Base-by-base conservation (phyloP, 306 rosid species). In the Rosa lucieae region DNA sequence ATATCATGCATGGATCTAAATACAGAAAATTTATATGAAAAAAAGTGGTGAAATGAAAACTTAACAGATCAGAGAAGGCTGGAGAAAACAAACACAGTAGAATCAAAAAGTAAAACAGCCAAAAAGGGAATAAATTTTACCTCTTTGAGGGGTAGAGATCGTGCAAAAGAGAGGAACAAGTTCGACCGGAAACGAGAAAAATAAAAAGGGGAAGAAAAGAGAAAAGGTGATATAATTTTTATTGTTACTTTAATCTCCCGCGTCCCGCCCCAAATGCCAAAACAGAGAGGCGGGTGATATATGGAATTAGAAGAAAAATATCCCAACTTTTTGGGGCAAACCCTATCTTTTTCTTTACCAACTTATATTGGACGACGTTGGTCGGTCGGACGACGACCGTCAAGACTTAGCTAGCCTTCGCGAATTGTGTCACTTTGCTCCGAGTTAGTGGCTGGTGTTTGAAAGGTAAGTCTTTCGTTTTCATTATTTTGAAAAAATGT, bases 131-230 rank as follows among this genome's bases (percentile, higher is more conserved):
- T 15, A 52, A 6, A 52, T 52, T 52, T 6, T 1, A 70, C 74
- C 74, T 70, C 10, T 47, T 70, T 14, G 7, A 70, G 58, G 8
- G 58, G 39, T 70, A 40, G 42, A 70, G 43, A 70, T 70, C 74
- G 58, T 48, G 32, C 58, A 47, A 58, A 7, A 11, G 4, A 47
- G 74, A 44, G 58, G 14, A 23, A 70, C 5, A 61, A 20, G 9
- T 46, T 44, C 74, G 5, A 26, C 37, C 67, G 21, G 15, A 2
- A 32, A 32, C 37, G 37, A 32, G 53, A n/a, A 26, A 26, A 62
- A 10, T 4, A 4, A 61, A 10, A 62, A 10, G 4, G 65, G 10
- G 1, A 58, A 58, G 0, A 56, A 6, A 1, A 15, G 6, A 51
- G 20, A 14, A 13, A 51, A 51, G 20, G n/a, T 51, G 2, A 15